Evolutionary conservation across 139 green algal species (phyloP).

Genomic region (Haematococcus lacustris): DNA sequence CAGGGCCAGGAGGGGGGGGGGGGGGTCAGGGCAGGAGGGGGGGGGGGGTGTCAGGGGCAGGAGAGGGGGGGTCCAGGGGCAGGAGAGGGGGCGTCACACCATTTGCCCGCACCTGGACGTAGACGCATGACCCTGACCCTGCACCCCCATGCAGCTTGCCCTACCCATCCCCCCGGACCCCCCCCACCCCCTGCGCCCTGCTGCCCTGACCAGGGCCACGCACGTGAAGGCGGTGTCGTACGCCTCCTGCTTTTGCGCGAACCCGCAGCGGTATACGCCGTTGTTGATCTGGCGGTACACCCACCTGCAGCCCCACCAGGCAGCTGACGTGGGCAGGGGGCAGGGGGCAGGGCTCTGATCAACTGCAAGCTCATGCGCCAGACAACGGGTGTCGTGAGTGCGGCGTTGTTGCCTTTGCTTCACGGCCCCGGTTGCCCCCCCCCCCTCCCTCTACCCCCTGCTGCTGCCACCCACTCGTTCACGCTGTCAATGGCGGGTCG

Average conservation of each 20-base stretch:
- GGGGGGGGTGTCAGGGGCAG: not conserved
- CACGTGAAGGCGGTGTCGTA: conserved; percentile 73
- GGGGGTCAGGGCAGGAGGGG: not conserved
- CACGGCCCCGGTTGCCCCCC: not conserved
- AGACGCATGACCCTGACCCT: not conserved
- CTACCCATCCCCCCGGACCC: too few species aligned
- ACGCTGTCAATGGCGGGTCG: conserved; percentile 64
- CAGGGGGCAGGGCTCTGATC: not conserved
- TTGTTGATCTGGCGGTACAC: conserved; percentile 91
- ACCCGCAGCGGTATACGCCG: conserved; percentile 92
- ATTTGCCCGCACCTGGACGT: not conserved
- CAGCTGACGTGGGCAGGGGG: not conserved
- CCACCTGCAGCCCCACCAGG: conserved; percentile 34
- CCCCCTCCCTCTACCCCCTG: not conserved
- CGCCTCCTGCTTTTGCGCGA: conserved; percentile 78
- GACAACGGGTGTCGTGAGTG: not conserved
- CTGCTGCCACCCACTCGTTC: conserved; percentile 66
- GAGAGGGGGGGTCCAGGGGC: not conserved
- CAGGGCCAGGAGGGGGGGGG: too few species aligned
- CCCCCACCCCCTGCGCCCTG: not conserved
- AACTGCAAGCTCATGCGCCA: not conserved
- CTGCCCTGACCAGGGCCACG: not conserved
- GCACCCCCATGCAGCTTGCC: not conserved
- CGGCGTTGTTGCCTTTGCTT: not conserved
- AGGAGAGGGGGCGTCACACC: not conserved